Percentiles rank a stretch among this genome's conserved stretches.
Conservation (phyloP, 352 stramenopile species). For the Globisporangium iwayamae region DNA sequence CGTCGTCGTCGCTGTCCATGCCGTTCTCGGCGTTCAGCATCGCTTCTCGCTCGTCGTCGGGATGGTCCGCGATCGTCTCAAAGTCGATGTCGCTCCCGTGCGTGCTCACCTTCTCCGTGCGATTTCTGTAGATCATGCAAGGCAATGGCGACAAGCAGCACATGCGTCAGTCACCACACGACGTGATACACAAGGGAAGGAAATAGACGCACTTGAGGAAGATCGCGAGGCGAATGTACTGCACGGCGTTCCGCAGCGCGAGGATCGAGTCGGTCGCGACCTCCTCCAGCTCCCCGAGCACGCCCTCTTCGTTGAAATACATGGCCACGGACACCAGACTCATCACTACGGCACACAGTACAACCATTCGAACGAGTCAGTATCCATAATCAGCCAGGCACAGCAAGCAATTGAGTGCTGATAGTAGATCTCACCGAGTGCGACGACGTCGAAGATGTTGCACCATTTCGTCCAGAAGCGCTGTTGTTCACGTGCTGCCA, state of each 20-base stretch:
- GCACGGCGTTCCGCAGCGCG: constrained; percentile 69
- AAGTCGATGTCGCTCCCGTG: constrained; percentile 68
- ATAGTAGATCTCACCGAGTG: constrained; percentile 33
- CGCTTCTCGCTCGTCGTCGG: constrained; percentile 41
- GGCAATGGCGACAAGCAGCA: not conserved
- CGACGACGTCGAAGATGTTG: constrained; percentile 84
- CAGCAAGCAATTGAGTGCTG: not conserved
- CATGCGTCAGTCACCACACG: not conserved
- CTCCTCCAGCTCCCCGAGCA: constrained; percentile 81
- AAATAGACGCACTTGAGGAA: constrained; percentile 66
- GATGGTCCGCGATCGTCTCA: constrained; percentile 31
- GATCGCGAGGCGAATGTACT: constrained; percentile 79
- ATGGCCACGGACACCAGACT: constrained; percentile 74
- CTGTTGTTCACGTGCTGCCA: constrained; percentile 20
- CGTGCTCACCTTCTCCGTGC: constrained; percentile 37
- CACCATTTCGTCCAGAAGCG: constrained; percentile 83
- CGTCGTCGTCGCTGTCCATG: constrained; percentile 31
- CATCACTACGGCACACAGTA: constrained; percentile 37
- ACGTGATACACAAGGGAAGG: not conserved
- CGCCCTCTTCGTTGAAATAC: constrained; percentile 83
- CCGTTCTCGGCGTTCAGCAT: constrained; percentile 51
- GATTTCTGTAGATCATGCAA: constrained; percentile 33
- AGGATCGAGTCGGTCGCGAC: constrained; percentile 74
- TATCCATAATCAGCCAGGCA: not conserved
- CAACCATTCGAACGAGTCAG: not conserved